A percentile compares a stretch with the other conserved stretches of the same genome.
Conservation (phyloP, 1,284 basidiomycete species). For the Boletus sp. region DNA sequence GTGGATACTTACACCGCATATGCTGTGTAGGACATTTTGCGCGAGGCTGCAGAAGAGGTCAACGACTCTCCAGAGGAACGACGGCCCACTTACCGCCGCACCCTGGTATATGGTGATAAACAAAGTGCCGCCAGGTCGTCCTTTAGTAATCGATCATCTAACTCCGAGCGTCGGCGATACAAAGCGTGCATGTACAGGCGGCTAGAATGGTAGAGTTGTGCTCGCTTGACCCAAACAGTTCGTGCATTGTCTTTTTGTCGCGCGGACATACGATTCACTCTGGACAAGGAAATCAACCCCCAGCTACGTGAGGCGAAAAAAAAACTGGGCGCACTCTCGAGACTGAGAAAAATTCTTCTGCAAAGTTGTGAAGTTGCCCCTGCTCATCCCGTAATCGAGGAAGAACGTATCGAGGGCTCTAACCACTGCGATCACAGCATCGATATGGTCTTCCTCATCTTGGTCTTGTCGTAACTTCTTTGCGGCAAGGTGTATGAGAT, state of each 20-base stretch:
- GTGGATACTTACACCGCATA: constrained; percentile 52
- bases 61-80: constrained; percentile 1
- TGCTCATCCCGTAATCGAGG: constrained; percentile 67
- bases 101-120: constrained; percentile 79
- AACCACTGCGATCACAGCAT: constrained; percentile 72
- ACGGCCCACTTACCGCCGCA: constrained; percentile 54
- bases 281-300: constrained; percentile 27
- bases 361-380: constrained; percentile 54
- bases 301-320: neutral
- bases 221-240: constrained; percentile 74
- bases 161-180: constrained; percentile 74
- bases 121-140: constrained; percentile 79
- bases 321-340: constrained; percentile 53
- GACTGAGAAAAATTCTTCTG: constrained; percentile 68
- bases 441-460: constrained; percentile 83
- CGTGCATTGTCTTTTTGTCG: constrained; percentile 75
- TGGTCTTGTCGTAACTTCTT: constrained; percentile 55
- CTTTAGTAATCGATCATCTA: constrained; percentile 76
- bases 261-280: constrained; percentile 63
- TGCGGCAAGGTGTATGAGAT: constrained; percentile 70
- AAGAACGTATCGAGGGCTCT: constrained; percentile 74
- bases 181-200: constrained; percentile 75
- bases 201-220: constrained; percentile 70
- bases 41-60: constrained; percentile 51
- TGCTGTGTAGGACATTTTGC: constrained; percentile 66